phyloP scores from a whole-genome alignment of 495 filamentous ascomycete species.

The Xylaria flabelliformis region DNA sequence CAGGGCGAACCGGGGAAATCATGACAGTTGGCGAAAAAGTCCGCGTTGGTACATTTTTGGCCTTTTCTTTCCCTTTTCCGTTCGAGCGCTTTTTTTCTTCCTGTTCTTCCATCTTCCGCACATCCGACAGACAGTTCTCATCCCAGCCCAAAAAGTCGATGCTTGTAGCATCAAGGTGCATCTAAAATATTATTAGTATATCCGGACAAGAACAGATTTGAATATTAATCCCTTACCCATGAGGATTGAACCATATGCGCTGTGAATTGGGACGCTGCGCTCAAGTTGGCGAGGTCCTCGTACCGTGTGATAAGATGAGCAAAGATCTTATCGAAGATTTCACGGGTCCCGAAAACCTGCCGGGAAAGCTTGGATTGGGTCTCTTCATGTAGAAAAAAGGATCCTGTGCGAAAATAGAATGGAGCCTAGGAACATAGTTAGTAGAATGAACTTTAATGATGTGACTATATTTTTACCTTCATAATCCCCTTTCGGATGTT shows the following conservation, averaged over 20 bases:
- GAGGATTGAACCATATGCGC: slow-evolving; percentile 3
- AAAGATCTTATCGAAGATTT: slow-evolving; percentile 26
- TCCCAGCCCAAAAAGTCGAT: slow-evolving; percentile 16
- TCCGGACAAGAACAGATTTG: neutral
- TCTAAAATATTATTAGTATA: slow-evolving; percentile 12
- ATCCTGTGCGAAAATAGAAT: slow-evolving; percentile 6
- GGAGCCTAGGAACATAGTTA: slow-evolving; percentile 26
- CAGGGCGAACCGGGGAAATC: slow-evolving; percentile 15
- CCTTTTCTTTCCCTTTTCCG: neutral
- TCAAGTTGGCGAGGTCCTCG: slow-evolving; percentile 33
- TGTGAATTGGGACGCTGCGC: slow-evolving; percentile 29
- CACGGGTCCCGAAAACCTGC: slow-evolving; percentile 20
- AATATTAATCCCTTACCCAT: slow-evolving; percentile 6
- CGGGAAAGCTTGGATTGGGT: slow-evolving; percentile 18
- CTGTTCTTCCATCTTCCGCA: neutral
- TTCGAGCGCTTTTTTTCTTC: neutral
- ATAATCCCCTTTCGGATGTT: slow-evolving; percentile 26
- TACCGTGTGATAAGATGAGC: slow-evolving; percentile 25
- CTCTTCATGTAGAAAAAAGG: neutral
- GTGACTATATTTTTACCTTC: slow-evolving; percentile 25
- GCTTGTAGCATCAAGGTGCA: slow-evolving; percentile 9
- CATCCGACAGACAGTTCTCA: neutral
- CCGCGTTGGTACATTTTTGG: neutral
- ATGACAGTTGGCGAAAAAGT: neutral
- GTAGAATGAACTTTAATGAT: neutral